Evolutionary conservation across 306 rosid genomes (phyloP), one percentile per base, ranked within the genome.

Genomic region (Rubus parviflorus): DNA sequence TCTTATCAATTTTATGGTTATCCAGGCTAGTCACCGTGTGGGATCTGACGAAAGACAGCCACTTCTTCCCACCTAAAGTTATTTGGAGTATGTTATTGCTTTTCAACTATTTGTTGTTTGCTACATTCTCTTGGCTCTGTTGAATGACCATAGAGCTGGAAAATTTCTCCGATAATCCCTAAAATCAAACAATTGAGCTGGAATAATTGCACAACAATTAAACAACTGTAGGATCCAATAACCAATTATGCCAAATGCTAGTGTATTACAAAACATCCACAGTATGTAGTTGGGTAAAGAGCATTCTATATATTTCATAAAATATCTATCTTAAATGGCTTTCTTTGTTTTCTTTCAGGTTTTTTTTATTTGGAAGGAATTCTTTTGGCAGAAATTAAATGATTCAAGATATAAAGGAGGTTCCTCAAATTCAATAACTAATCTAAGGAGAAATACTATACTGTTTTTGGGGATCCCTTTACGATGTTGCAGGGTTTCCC

Each of bases 21-120:
- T 79, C 14, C 91, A 96, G 99, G 91, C 96, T 67, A 86, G 76
- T 79, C 99, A 88, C 76, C 96, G 77, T 30, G 89, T 84, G 17
- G 96, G 76, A 62, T 85, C 90, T 82, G 97, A 89, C 49, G 98
- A 92, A 89, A 88, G 95, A 82, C 88, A 88, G 81, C 98, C 98
- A 2, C 99, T 96, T 88, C 98, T 96, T 73, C 99, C 98, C 54
- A 70, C 83, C 78, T 95, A 84, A 87, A 80, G 75, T 72, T 72
- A 74, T 57, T 68, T 72, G 67, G 83, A 72, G 79, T 61, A 68
- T n/a, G 75, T 53, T 67, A 12, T 35, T 35, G 48, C 40, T 67
- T 38, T 45, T 64, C 38, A 3, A 52, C 49, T 53, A 4, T 37
- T 8, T 45, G 9, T 68, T 17, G 20, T 46, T 77, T 49, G 64